Evolutionary conservation across 73 alveolate species (phyloP), one percentile per base, ranked within the genome.

Genomic region (Paramecium caudatum): DNA sequence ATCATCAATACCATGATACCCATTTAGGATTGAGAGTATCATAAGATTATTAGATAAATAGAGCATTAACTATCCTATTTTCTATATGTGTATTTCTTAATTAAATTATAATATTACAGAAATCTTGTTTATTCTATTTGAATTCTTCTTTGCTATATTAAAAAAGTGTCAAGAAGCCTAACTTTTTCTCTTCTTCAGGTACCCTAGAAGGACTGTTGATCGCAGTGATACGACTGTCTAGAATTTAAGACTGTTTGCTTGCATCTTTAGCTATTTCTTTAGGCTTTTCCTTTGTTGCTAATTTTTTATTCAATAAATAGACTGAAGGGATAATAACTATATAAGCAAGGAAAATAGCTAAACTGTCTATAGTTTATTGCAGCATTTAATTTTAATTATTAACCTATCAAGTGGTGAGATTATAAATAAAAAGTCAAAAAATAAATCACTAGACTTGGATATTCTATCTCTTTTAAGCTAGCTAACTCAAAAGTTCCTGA

Each of bases 111-210:
- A 27, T 27, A 10, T 55, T 19, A 23, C 30, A 55, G 30, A 55
- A 55, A 55, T 43, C n/a, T 55, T 55, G 48, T 55, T 55, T 55
- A 55, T 55, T 55, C 80, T 55, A 55, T 55, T 55, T 55, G 80
- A 55, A 55, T 23, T 23, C 10, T 55, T 23, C 30, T 19, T 55
- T 23, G 45, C 80, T 55, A 55, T 3, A 55, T 7, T 27, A 9
- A 55, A 10, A 55, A 23, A 55, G 45, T n/a, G 46, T 55, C 80
- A 55, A 55, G 80, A 27, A 55, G 30, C 23, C 80, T 43, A 55
- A 55, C 7, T 55, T 55, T 5, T 21, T 23, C 80, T 55, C n/a
- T n/a, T n/a, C n/a, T n/a, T n/a, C n/a, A n/a, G n/a, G n/a, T n/a
- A n/a, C n/a, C n/a, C n/a, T n/a, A n/a, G n/a, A n/a, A n/a, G n/a